Evolutionary conservation across 2,329 filamentous ascomycete species (phyloP).

Genomic region (Colletotrichum eremochloae): DNA sequence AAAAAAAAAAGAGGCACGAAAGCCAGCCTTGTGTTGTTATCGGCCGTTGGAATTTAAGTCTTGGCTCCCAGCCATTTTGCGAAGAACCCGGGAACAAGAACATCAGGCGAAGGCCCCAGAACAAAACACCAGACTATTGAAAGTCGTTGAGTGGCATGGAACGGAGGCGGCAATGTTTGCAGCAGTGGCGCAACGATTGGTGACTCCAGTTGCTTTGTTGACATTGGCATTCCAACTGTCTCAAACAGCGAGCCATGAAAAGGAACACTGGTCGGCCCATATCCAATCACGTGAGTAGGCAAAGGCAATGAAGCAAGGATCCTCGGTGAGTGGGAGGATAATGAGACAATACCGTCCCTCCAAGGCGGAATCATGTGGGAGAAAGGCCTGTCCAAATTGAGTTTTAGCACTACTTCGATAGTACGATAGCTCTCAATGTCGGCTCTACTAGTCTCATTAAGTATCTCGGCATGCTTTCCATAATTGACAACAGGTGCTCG

Average conservation of each 20-base stretch:
- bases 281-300: constrained; percentile 56
- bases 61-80: constrained; percentile 50
- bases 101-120: constrained; percentile 54
- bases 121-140: constrained; percentile 60
- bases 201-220: not conserved
- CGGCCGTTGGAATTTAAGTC: constrained; percentile 45
- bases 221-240: constrained; percentile 30
- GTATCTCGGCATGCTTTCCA: constrained; percentile 52
- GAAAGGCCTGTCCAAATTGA: constrained; percentile 53
- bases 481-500: constrained; percentile 52
- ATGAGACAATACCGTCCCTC: constrained; percentile 50
- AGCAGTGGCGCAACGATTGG: constrained; percentile 36
- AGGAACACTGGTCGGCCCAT: constrained; percentile 56
- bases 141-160: constrained; percentile 55
- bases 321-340: constrained; percentile 48
- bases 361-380: constrained; percentile 54
- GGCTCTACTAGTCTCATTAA: constrained; percentile 40
- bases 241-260: constrained; percentile 58
- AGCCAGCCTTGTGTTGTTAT: constrained; percentile 52
- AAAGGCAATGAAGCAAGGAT: constrained; percentile 54
- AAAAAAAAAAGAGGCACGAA: not conserved
- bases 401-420: constrained; percentile 47
- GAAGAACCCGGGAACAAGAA: constrained; percentile 54
- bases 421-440: not conserved
- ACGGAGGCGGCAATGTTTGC: constrained; percentile 49